Percentiles rank a stretch among this genome's conserved stretches.
Conservation (phyloP, 2,329 filamentous ascomycete species). For the Venturiaceae sp. region DNA sequence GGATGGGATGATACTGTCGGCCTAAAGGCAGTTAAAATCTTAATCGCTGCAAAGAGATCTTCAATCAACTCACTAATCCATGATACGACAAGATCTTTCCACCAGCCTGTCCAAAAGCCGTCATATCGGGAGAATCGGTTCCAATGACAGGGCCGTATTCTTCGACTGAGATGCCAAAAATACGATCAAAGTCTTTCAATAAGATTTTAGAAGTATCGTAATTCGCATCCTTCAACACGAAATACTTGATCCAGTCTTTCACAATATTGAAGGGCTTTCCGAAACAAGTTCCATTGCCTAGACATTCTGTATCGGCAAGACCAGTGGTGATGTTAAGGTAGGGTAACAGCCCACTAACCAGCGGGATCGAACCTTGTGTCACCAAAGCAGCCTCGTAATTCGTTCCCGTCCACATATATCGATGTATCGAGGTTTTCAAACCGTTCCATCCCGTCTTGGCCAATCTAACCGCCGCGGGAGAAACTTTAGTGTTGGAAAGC, state of each 20-base stretch:
- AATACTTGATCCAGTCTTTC: conserved; percentile 2
- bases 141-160: conserved; percentile 3
- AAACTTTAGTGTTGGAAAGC: background rate
- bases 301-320: background rate
- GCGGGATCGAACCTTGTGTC: background rate
- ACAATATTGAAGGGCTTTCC: background rate
- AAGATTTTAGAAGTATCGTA: conserved; percentile 1
- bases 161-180: conserved; percentile 1
- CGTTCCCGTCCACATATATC: background rate
- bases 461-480: background rate
- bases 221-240: conserved; percentile 4
- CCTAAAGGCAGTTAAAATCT: background rate
- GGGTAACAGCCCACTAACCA: background rate
- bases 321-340: background rate
- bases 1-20: conserved; percentile 3
- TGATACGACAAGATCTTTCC: conserved; percentile 9
- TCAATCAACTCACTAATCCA: background rate
- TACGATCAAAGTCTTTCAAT: conserved; percentile 5
- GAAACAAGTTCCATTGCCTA: background rate
- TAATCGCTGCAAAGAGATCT: background rate
- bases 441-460: conserved; percentile 7
- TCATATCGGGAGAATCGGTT: conserved; percentile 5
- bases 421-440: background rate
- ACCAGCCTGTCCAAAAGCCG: conserved; percentile 10
- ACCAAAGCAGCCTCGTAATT: background rate